Conservation (phyloP, 1,139 yeast species). For the Sugiyamaella sp. region DNA sequence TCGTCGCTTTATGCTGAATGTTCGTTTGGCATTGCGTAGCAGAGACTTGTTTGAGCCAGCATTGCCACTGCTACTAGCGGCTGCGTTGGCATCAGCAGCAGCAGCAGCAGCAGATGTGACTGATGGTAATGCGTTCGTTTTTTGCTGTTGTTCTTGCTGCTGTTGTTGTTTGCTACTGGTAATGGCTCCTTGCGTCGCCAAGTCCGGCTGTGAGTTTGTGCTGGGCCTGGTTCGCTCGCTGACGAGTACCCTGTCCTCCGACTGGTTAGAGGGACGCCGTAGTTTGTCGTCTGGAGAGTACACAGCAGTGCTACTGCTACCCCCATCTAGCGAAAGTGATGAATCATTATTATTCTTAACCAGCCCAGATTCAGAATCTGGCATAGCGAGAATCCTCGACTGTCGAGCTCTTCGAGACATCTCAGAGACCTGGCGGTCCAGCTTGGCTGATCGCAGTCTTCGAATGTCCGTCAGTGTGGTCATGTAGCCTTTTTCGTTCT, state of each 20-base stretch:
- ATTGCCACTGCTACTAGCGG: neutral
- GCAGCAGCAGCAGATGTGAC: constrained; percentile 12
- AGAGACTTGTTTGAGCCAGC: constrained; percentile 9
- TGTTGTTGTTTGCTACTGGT: neutral
- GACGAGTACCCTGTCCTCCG: neutral
- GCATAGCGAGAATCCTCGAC: constrained; percentile 53
- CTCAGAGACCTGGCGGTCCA: constrained; percentile 63
- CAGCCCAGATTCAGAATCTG: constrained; percentile 42
- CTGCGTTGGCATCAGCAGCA: neutral
- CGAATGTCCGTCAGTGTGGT: constrained; percentile 79
- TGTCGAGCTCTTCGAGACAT: constrained; percentile 62
- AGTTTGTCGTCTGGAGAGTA: neutral
- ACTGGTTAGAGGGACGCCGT: constrained; percentile 1
- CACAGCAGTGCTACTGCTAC: neutral
- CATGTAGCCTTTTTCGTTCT: constrained; percentile 56
- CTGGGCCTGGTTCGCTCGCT: neutral
- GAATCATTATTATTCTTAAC: constrained; percentile 33
- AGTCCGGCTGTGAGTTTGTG: constrained; percentile 1
- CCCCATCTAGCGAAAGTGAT: constrained; percentile 20
- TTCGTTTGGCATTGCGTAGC: constrained; percentile 14
- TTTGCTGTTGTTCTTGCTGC: constrained; percentile 14
- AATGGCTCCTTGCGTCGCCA: constrained; percentile 4
- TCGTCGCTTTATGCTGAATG: constrained; percentile 25
- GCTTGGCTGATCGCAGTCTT: constrained; percentile 72
- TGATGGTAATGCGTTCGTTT: constrained; percentile 2